Conservation (phyloP, 345 rosid genomes). For the Adansonia digitata region DNA sequence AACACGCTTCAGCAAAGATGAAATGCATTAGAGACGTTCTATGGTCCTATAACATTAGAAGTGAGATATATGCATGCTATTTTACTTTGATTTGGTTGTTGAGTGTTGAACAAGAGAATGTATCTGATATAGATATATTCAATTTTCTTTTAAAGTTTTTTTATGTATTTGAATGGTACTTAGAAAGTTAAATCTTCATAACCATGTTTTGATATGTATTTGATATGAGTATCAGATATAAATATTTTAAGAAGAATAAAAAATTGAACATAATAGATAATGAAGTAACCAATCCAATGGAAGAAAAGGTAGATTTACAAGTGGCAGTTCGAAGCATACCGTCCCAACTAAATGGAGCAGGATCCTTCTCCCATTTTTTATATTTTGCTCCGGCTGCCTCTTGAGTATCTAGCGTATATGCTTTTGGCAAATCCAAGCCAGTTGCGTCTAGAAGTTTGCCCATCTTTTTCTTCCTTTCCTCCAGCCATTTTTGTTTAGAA, state of each 20-base stretch:
- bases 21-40: neutral
- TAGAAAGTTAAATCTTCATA: too few relatives aligned
- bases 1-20: neutral
- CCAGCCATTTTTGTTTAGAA: slow-evolving; percentile 94
- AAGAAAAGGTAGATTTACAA: neutral
- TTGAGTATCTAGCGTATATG: slow-evolving; percentile 88
- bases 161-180: too few relatives aligned
- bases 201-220: too few relatives aligned
- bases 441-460: slow-evolving; percentile 90
- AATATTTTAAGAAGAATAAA: neutral
- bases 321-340: slow-evolving; percentile 37
- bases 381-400: slow-evolving; percentile 86
- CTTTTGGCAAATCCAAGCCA: slow-evolving; percentile 78
- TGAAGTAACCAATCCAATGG: neutral
- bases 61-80: neutral
- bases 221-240: too few relatives aligned
- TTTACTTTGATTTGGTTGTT: too few relatives aligned
- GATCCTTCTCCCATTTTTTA: slow-evolving; percentile 95
- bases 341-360: slow-evolving; percentile 96
- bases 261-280: neutral
- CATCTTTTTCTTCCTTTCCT: slow-evolving; percentile 77
- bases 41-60: neutral
- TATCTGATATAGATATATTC: too few relatives aligned
- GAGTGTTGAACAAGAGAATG: too few relatives aligned
- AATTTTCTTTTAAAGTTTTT: too few relatives aligned